phyloP scores from a whole-genome alignment of 352 stramenopile genomes.

The Phytophthora lateralis region DNA sequence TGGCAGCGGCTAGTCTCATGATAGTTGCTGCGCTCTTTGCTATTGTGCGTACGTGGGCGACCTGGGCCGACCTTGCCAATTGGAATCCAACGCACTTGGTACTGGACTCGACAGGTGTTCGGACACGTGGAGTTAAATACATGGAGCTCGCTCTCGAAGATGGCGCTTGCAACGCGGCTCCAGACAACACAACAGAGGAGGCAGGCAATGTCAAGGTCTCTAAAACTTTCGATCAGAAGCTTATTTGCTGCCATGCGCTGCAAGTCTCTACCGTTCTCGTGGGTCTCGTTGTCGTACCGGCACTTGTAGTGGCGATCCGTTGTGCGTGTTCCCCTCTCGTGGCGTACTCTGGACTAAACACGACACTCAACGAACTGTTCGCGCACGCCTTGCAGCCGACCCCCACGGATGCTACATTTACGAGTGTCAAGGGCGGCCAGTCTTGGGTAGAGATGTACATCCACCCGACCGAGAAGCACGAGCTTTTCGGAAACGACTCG shows the following conservation, averaged over 20 bases:
- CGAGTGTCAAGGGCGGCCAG: conserved; percentile 6
- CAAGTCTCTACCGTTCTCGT: conserved; percentile 3
- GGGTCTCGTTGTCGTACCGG: conserved; percentile 2
- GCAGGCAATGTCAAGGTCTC: not conserved
- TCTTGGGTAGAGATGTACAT: conserved; percentile 17
- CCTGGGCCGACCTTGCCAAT: conserved; percentile 9
- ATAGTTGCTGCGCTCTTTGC: conserved; percentile 14
- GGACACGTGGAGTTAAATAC: not conserved
- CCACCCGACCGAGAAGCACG: conserved; percentile 18
- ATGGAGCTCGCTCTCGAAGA: conserved; percentile 17
- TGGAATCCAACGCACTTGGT: conserved; percentile 24
- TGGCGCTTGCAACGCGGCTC: not conserved
- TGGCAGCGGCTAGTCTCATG: conserved; percentile 17
- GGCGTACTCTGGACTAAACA: conserved; percentile 16
- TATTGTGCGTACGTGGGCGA: conserved; percentile 2
- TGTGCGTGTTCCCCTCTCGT: conserved; percentile 10
- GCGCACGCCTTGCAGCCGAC: conserved; percentile 18
- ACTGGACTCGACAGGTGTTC: not conserved
- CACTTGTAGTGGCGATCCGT: conserved; percentile 15
- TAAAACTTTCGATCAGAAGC: not conserved
- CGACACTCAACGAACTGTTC: conserved; percentile 22
- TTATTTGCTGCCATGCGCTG: conserved; percentile 1
- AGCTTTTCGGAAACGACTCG: conserved; percentile 14
- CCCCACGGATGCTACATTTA: conserved; percentile 9
- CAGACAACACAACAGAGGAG: not conserved